These are phyloP conservation scores for Aspergillus avenaceus DNA, from an alignment of 495 filamentous ascomycete species.

Conservation along the genomic window DNA sequence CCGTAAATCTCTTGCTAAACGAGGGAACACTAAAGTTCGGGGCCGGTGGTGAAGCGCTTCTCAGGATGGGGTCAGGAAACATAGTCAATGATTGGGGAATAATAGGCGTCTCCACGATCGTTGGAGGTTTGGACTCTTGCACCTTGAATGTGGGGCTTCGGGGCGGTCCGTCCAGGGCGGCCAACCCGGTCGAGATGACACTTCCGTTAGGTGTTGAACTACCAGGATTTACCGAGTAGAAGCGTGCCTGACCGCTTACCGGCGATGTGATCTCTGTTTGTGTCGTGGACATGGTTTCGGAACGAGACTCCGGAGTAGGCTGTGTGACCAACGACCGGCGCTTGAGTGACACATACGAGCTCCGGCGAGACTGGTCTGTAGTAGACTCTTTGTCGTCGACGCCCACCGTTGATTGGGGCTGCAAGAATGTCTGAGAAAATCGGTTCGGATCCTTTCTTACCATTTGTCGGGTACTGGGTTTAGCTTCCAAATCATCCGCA, in stretches of 20 bases:
- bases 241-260: conserved; percentile 10
- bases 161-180: conserved; percentile 9
- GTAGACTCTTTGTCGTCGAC: conserved; percentile 26
- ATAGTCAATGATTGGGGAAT: conserved; percentile 23
- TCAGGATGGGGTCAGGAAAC: conserved; percentile 23
- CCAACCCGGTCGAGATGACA: conserved; percentile 8
- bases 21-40: conserved; percentile 51
- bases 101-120: conserved; percentile 12
- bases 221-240: conserved; percentile 12
- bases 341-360: conserved; percentile 28
- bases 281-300: conserved; percentile 28
- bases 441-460: conserved; percentile 53
- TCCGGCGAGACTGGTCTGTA: conserved; percentile 27
- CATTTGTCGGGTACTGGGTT: conserved; percentile 30
- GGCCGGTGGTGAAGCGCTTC: conserved; percentile 37
- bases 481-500: conserved; percentile 37
- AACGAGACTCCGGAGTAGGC: conserved; percentile 22
- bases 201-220: conserved; percentile 8
- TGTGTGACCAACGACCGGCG: conserved; percentile 23
- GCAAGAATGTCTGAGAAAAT: conserved; percentile 58
- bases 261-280: conserved; percentile 24
- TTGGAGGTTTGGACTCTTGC: conserved; percentile 20
- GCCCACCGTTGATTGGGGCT: conserved; percentile 36
- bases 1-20: conserved; percentile 42
- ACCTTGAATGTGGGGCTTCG: conserved; percentile 23